Percentiles rank a stretch among this genome's conserved stretches.
Evolutionary conservation across 2,329 filamentous ascomycete species (phyloP).

Genomic region (Pseudogymnoascus sp.): DNA sequence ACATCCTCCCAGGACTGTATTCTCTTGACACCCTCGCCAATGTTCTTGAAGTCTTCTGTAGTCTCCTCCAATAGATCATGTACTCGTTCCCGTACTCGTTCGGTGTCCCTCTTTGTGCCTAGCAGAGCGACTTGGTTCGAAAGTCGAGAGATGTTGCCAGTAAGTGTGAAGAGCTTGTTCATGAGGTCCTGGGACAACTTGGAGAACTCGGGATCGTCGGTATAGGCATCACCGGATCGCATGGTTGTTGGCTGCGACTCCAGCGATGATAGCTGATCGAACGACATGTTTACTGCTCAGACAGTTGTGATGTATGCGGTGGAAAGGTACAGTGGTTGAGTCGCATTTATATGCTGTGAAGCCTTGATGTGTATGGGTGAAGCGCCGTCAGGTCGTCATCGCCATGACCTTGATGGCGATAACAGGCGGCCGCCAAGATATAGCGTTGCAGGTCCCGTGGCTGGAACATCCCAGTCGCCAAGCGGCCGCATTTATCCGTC

Average conservation of each 20-base stretch:
- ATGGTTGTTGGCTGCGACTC: slow-evolving; percentile 70
- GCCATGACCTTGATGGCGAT: slow-evolving; percentile 10
- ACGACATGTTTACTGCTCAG: slow-evolving; percentile 62
- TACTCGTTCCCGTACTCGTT: slow-evolving; percentile 82
- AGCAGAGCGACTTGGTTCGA: slow-evolving; percentile 77
- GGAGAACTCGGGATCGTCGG: slow-evolving; percentile 89
- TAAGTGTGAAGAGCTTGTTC: slow-evolving; percentile 81
- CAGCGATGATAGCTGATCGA: slow-evolving; percentile 75
- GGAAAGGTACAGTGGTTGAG: not conserved
- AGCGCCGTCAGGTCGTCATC: slow-evolving; percentile 5
- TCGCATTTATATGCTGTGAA: slow-evolving; percentile 2
- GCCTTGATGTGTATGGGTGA: not conserved
- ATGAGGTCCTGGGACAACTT: slow-evolving; percentile 74
- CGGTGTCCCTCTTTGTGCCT: slow-evolving; percentile 85
- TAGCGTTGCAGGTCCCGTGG: slow-evolving; percentile 5
- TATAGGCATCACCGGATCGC: slow-evolving; percentile 68
- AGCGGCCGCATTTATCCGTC: slow-evolving; percentile 10
- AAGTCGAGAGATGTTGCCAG: slow-evolving; percentile 78
- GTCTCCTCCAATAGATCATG: slow-evolving; percentile 83
- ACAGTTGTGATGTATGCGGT: not conserved
- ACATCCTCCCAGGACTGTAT: slow-evolving; percentile 81
- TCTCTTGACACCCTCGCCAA: slow-evolving; percentile 89
- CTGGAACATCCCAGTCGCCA: slow-evolving; percentile 4
- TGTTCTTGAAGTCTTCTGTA: slow-evolving; percentile 77
- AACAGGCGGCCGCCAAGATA: not conserved